Evolutionary conservation across 1,139 yeast genomes (phyloP).

Genomic region (Candida anutae): DNA sequence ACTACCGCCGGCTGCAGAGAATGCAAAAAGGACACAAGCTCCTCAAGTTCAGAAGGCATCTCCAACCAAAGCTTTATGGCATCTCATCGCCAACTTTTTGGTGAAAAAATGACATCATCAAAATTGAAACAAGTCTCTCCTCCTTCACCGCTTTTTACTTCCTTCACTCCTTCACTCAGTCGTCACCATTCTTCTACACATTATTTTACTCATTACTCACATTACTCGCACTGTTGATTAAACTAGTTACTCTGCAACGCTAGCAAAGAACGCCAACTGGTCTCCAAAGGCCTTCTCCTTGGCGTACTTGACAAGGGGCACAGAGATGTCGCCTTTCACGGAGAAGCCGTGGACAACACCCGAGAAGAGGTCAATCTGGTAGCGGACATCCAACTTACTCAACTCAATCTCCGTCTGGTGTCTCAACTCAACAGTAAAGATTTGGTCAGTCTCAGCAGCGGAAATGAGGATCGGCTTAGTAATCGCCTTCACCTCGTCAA

Average conservation of each 20-base stretch:
- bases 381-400: conserved; percentile 17
- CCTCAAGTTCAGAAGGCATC: conserved; percentile 59
- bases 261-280: conserved; percentile 24
- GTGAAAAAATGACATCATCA: too few species aligned
- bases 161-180: too few species aligned
- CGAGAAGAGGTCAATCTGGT: conserved; percentile 10
- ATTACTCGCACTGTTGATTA: neutral
- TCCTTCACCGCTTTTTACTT: too few species aligned
- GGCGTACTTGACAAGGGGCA: conserved; percentile 54
- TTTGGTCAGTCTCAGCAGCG: conserved; percentile 12
- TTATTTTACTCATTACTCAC: too few species aligned
- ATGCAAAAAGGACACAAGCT: conserved; percentile 75
- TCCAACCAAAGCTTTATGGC: neutral
- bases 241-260: neutral
- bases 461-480: conserved; percentile 13
- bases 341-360: conserved; percentile 16
- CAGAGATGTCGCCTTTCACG: conserved; percentile 47
- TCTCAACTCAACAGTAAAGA: conserved; percentile 12
- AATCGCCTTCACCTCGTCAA: conserved; percentile 11
- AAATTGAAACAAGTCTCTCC: too few species aligned
- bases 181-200: too few species aligned
- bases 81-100: too few species aligned
- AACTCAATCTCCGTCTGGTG: conserved; percentile 10
- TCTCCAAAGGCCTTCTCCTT: conserved; percentile 60
- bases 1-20: conserved; percentile 77